These are phyloP conservation scores for Scopulariopsis brevicaulis DNA, from an alignment of 2,329 filamentous ascomycete genomes.

Conservation along the genomic window DNA sequence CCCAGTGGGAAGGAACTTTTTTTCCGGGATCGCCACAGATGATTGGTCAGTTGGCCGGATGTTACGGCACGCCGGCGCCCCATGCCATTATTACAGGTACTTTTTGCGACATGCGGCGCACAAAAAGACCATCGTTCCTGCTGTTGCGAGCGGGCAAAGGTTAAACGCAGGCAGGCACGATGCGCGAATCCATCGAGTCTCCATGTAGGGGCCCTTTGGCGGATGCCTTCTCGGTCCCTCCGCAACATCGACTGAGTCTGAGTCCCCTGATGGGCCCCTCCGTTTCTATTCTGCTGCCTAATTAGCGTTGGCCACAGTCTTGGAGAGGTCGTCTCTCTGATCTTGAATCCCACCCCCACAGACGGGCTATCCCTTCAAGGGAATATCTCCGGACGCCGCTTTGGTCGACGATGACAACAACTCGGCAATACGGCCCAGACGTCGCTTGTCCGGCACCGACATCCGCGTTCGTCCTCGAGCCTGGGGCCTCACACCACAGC, in stretches of 20 bases:
- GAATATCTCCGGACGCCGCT: neutral
- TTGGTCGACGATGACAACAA: neutral
- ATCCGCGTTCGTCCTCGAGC: neutral
- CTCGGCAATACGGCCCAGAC: neutral
- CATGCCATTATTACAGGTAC: conserved; percentile 1
- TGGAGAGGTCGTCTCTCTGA: neutral
- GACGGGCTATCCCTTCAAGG: neutral
- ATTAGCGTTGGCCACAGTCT: neutral
- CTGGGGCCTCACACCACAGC: too few species aligned
- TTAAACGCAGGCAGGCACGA: neutral
- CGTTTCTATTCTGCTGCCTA: neutral
- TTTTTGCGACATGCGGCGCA: conserved; percentile 1
- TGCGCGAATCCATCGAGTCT: neutral
- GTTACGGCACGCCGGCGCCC: conserved; percentile 1
- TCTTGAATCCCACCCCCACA: neutral
- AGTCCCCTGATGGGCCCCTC: neutral
- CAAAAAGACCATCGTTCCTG: neutral
- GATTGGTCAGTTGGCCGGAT: neutral
- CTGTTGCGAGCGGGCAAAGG: neutral
- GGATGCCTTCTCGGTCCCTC: neutral
- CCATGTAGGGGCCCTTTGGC: neutral
- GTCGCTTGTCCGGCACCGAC: neutral
- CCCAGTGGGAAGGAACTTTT: neutral
- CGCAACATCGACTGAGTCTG: neutral
- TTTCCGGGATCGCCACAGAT: neutral